Evolutionary conservation across 441 rosid species (phyloP).

Genomic region (Manihot esculenta): DNA sequence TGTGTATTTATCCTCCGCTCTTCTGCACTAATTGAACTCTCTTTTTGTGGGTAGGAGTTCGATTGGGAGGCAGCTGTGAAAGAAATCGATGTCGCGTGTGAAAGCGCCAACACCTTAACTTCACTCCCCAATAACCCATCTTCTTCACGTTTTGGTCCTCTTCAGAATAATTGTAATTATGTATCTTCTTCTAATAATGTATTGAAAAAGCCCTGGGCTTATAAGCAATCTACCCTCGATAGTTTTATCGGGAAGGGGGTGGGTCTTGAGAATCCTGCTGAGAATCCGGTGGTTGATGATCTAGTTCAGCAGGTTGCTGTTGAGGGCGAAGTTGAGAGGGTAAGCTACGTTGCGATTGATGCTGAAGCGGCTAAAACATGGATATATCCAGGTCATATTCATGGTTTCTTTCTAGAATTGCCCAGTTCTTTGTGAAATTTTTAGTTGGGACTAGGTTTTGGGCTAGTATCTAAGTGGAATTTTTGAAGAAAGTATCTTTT

Average conservation of each 20-base stretch:
- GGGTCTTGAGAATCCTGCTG: background rate
- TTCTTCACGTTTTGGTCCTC: slow-evolving; percentile 31
- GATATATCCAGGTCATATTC: slow-evolving; percentile 77
- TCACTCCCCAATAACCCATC: slow-evolving; percentile 1
- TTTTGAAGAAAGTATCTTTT: background rate
- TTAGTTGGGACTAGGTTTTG: background rate
- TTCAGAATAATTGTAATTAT: slow-evolving; percentile 1
- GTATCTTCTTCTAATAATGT: slow-evolving; percentile 7
- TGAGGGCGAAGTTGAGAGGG: slow-evolving; percentile 22
- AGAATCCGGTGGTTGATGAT: slow-evolving; percentile 22
- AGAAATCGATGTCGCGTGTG: slow-evolving; percentile 74
- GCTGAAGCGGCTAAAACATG: slow-evolving; percentile 73
- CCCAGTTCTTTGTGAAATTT: background rate
- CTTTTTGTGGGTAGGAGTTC: slow-evolving; percentile 39
- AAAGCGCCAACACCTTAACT: slow-evolving; percentile 35
- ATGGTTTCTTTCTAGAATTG: background rate
- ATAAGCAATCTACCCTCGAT: slow-evolving; percentile 73
- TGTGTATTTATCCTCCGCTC: background rate
- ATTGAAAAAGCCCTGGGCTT: slow-evolving; percentile 24
- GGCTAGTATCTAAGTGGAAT: background rate
- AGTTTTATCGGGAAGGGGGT: slow-evolving; percentile 40
- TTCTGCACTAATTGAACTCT: background rate
- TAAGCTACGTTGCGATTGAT: slow-evolving; percentile 53
- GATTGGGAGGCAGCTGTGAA: slow-evolving; percentile 96
- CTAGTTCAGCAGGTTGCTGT: slow-evolving; percentile 7